Evolutionary conservation across 2,329 filamentous ascomycete species (phyloP), one percentile per base, ranked within the genome.

Genomic region (Fusarium armeniacum): DNA sequence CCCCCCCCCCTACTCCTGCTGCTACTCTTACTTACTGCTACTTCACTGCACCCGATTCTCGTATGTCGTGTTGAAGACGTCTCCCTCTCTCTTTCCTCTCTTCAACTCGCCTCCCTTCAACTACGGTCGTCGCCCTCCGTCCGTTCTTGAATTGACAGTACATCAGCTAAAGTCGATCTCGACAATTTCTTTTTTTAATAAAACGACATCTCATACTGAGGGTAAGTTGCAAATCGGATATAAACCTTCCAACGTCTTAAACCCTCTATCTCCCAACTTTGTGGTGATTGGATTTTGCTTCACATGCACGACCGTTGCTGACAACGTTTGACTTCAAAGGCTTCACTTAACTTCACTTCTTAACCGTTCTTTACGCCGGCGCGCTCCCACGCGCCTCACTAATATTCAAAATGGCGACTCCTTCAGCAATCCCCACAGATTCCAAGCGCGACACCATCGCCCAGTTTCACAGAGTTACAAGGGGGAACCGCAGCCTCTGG

Each of bases 401-500:
- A 62, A 70, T 60, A 67, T 56, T 54, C 73, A 75, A 46, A 44
- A 80, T 80, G 77, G 76, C 78, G 53, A 80, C 78, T 32, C 70
- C 77, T 40, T 70, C 78, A 24, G 53, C 63, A 46, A 76, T 77
- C 35, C 75, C 75, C 46, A 59, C 70, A 18, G 76, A 78, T 52
- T 61, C 69, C 46, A 56, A 73, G 60, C 78, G 76, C 68, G 78
- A 84, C 52, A 74, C 78, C 49, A 71, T 79, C 65, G 85, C 91
- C 52, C 83, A 87, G 56, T 77, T 81, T 54, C 78, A 81, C 51
- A 79, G 81, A 49, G 70, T 76, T 55, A 97, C 93, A 43, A 89
- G 89, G 73, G 90, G 91, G 74, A 93, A 93, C 67, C 89, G 92
- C 73, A 89, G 85, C 68, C 87, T 98, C 72, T 93, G 89, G 77